Base-by-base conservation (phyloP, 148 eudicot species). In the Fallopia convolvulus region DNA sequence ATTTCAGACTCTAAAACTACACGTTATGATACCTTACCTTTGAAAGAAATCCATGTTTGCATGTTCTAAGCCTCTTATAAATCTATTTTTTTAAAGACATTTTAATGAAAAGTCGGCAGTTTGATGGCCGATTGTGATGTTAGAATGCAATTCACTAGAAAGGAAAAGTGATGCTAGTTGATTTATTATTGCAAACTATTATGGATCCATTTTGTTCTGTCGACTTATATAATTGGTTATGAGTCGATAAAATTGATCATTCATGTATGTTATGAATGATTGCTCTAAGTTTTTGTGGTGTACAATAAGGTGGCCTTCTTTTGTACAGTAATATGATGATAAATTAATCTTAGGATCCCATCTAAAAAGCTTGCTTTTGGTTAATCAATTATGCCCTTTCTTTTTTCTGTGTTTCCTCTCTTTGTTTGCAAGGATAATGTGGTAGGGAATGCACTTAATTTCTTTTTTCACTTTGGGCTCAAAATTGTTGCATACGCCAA, bases 301-400 rank as follows among this genome's bases (percentile, higher is more conserved):
- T 68, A 68, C 44, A 15, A 33, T 39, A 33, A 68, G 42, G n/a
- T 17, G 42, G 20, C 72, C 10, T 23, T 30, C 15, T 42, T 6
- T 68, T 68, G 46, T 36, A 68, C 46, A 66, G 39, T 63, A 11
- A 32, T 66, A 36, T 66, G 9, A 33, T 60, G 68, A 60, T 60
- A 60, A 26, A 61, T 61, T 61, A 58, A 30, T 33, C 44, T 68
- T 68, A 68, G 46, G 72, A 68, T 68, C 10, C 72, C 72, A 17
- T 68, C 21, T 66, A 13, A 32, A 66, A 66, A 66, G 72, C 72
- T 33, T 66, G 72, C 72, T 68, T 68, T 68, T 68, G 46, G 42
- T 2, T 68, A 68, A 68, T 68, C 72, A 68, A 26, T 32, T 42
- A 39, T 68, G 14, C 21, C 44, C 44, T 39, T 36, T 56, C 4